These are phyloP conservation scores for Hymenoscyphus linearis DNA, from an alignment of 2,329 filamentous ascomycete species.

Conservation along the genomic window DNA sequence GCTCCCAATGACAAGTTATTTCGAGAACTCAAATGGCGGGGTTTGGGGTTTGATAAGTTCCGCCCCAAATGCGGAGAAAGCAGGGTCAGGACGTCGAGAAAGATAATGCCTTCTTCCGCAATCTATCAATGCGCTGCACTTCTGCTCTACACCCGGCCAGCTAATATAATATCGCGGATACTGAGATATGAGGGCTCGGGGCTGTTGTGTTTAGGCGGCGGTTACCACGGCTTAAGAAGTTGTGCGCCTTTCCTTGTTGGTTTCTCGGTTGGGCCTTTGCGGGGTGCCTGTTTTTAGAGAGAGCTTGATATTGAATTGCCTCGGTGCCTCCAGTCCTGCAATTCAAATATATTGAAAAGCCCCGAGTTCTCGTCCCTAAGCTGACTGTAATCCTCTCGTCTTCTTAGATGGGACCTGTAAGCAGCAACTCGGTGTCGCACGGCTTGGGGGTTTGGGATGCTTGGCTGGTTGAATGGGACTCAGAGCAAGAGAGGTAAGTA, in stretches of 20 bases:
- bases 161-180: background rate
- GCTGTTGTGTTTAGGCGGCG: constrained; percentile 16
- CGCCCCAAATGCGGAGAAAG: constrained; percentile 15
- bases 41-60: constrained; percentile 17
- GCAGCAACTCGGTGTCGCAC: background rate
- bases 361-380: background rate
- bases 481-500: background rate
- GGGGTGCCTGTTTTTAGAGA: constrained; percentile 7
- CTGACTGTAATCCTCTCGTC: constrained; percentile 5
- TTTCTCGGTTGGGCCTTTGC: constrained; percentile 1
- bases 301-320: constrained; percentile 6
- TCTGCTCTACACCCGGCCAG: background rate
- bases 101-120: constrained; percentile 13
- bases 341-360: constrained; percentile 7
- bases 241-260: background rate
- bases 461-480: background rate
- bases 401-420: background rate
- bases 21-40: constrained; percentile 13
- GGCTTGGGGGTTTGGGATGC: background rate
- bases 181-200: constrained; percentile 4
- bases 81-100: constrained; percentile 8
- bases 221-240: constrained; percentile 8
- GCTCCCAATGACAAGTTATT: constrained; percentile 10
- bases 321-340: background rate
- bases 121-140: background rate